A percentile compares a stretch with the other conserved stretches of the same genome.
phyloP scores from a whole-genome alignment of 2,329 filamentous ascomycete species.

The Grosmannia huntii region DNA sequence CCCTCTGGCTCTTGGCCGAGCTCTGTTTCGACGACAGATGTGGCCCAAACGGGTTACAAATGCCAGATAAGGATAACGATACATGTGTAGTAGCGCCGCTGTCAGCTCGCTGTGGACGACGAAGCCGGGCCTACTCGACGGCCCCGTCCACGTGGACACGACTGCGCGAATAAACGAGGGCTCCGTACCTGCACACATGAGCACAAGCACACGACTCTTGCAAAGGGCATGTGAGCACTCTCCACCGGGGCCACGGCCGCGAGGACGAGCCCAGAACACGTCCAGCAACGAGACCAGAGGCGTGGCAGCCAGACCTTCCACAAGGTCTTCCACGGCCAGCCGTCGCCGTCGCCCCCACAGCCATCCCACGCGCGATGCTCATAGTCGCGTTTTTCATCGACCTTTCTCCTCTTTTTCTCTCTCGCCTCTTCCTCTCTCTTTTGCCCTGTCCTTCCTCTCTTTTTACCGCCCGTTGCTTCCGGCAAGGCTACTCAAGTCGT shows the following conservation, averaged over 20 bases:
- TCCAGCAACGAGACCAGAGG: too few species aligned
- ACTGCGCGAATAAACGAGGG: background rate
- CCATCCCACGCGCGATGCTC: background rate
- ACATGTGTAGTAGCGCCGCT: too few species aligned
- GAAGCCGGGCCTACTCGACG: background rate
- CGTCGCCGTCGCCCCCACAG: background rate
- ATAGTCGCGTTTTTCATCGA: background rate
- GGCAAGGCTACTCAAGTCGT: background rate
- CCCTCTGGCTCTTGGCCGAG: background rate
- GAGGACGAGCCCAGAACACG: too few species aligned
- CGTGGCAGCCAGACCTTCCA: too few species aligned
- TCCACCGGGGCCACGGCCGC: too few species aligned
- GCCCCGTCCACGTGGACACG: background rate
- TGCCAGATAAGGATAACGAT: background rate
- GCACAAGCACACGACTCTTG: too few species aligned
- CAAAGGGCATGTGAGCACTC: too few species aligned
- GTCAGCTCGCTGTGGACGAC: background rate
- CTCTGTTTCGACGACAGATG: background rate
- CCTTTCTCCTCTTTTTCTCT: background rate
- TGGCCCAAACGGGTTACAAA: background rate
- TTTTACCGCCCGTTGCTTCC: background rate
- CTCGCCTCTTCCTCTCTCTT: background rate
- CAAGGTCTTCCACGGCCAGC: too few species aligned
- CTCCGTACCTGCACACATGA: too few species aligned
- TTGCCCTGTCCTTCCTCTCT: background rate